Base-by-base conservation (phyloP, 2,329 filamentous ascomycete species). In the Falciphora oryzae region DNA sequence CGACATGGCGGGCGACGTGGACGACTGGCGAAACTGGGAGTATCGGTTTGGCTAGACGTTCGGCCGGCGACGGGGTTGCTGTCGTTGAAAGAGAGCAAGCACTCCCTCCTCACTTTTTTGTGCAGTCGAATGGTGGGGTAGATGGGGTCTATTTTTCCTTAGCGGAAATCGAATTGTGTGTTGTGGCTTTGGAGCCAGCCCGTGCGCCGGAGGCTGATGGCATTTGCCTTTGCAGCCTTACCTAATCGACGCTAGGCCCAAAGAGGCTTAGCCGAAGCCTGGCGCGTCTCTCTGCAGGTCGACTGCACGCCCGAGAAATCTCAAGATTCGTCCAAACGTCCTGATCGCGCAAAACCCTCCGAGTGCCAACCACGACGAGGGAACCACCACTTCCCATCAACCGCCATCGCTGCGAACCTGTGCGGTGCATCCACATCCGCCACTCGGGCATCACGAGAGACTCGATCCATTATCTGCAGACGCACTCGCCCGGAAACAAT, bases 1-100 rank as follows among this genome's bases (percentile, higher is more conserved):
- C 85, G 95, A 98, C 91, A 94, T 95, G 68, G 75, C 90, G 81
- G 57, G 62, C 62, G 56, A 44, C 32, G n/a, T 57, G 62, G 11
- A n/a, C 29, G 44, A 53, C 38, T 53, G 44, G 44, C 44, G 44
- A 22, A n/a, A 53, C 44, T 53, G 44, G 22, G 44, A 22, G 57
- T 58, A 28, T 58, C 27, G 57, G 44, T 22, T 53, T 53, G 44
- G 18, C 44, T n/a, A 25, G 44, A 25, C 44, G 44, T 53, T 53
- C 44, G 44, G 22, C 44, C 44, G 44, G 44, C 44, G 44, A 53
- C 44, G 44, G 44, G 22, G 44, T 18, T 53, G 44, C 44, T 53
- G 18, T 22, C 44, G 44, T 18, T 53, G 44, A 25, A n/a, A 8
- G 44, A 53, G 44, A n/a, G 44, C 44, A 35, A 18, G 38, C n/a